These are phyloP conservation scores for Salvia hispanica DNA, from an alignment of 257 asterid species.

Conservation along the genomic window DNA sequence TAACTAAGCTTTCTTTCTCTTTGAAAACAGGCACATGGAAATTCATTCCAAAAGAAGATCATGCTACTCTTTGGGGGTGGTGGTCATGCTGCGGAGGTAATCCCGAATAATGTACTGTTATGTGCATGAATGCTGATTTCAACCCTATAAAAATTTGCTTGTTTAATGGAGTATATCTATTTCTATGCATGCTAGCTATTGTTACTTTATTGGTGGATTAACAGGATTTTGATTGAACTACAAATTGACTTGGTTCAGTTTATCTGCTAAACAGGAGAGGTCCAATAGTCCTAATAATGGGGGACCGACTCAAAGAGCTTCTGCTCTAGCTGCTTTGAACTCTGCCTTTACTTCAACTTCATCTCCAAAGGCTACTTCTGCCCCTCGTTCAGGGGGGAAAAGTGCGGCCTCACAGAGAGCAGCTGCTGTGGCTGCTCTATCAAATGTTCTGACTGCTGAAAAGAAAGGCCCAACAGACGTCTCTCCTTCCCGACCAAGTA, in stretches of 20 bases:
- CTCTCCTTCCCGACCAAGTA: constrained; percentile 65
- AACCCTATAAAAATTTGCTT: background rate
- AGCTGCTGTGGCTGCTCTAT: constrained; percentile 94
- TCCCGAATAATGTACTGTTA: constrained; percentile 3
- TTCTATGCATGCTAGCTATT: background rate
- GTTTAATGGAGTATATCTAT: background rate
- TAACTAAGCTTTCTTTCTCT: no score
- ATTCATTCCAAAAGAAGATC: constrained; percentile 93
- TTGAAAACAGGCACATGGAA: constrained; percentile 69
- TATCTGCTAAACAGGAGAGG: constrained; percentile 49
- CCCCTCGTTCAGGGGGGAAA: constrained; percentile 51
- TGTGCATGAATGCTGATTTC: background rate
- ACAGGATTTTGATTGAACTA: constrained; percentile 1
- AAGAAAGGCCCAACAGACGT: constrained; percentile 62
- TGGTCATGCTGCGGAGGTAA: constrained; percentile 74
- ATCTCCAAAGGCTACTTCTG: constrained; percentile 49
- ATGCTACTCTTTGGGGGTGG: constrained; percentile 74
- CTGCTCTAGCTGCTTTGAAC: constrained; percentile 96
- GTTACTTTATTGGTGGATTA: constrained; percentile 10
- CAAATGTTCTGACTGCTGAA: constrained; percentile 78
- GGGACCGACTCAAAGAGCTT: constrained; percentile 96
- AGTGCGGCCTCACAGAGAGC: constrained; percentile 79
- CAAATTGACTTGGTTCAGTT: constrained; percentile 24
- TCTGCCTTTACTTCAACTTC: constrained; percentile 67
- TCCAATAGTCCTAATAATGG: constrained; percentile 67